phyloP scores from a whole-genome alignment of 306 rosid genomes.

The Trifolium subterraneum region DNA sequence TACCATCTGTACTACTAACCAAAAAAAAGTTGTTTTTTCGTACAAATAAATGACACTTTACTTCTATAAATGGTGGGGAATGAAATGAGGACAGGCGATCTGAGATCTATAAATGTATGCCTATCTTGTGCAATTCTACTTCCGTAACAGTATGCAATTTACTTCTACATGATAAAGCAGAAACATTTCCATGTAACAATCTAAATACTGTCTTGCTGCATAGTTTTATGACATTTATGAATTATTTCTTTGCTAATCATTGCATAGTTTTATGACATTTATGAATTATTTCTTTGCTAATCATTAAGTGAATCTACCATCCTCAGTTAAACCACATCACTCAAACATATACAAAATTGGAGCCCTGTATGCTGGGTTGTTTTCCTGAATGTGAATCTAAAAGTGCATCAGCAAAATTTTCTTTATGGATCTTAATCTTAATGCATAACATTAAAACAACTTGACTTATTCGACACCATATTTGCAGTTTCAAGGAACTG shows the following conservation, averaged over 20 bases:
- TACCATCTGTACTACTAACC: background rate
- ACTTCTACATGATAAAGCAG: conserved; percentile 3
- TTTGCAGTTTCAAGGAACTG: conserved; percentile 6
- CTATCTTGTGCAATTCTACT: conserved; percentile 27
- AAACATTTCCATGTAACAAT: conserved; percentile 12
- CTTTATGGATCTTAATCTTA: background rate
- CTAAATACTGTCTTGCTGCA: background rate
- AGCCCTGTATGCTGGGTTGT: conserved; percentile 12
- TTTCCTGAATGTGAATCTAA: conserved; percentile 18
- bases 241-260: conserved; percentile 13
- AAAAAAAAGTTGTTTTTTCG: background rate
- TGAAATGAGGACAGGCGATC: background rate
- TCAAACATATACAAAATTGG: conserved; percentile 16
- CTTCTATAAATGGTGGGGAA: conserved; percentile 10
- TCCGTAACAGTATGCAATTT: background rate
- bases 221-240: conserved; percentile 7
- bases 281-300: conserved; percentile 18
- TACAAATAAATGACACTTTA: conserved; percentile 27
- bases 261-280: background rate
- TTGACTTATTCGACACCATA: conserved; percentile 15
- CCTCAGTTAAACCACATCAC: conserved; percentile 21
- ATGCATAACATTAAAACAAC: conserved; percentile 27
- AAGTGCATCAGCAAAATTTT: background rate
- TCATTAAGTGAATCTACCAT: conserved; percentile 15
- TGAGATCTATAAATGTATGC: conserved; percentile 3